Evolutionary conservation across 2,329 filamentous ascomycete species (phyloP), one percentile per base, ranked within the genome.

Genomic region (Plectosphaerella plurivora): DNA sequence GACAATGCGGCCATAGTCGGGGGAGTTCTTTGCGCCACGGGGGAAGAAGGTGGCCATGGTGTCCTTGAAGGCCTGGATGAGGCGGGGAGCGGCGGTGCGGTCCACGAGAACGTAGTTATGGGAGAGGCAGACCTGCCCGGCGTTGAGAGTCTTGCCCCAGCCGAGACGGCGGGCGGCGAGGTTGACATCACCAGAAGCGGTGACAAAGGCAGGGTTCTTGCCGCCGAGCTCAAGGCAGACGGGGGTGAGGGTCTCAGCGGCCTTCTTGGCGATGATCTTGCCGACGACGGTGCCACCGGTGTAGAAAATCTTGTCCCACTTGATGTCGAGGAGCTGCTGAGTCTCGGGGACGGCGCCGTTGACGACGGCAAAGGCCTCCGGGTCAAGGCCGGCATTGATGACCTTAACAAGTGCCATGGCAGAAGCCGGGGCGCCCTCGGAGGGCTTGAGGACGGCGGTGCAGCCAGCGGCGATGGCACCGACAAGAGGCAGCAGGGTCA

Each of bases 241-340:
- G 0, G 94, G 94, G 1, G 94, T 97, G 55, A 96, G 78, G 37
- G 90, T 87, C 65, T 91, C 84, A 55, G 94, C 93, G 0, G 93
- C 94, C 68, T 95, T 96, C 69, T 92, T 86, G 47, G 90, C 83
- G 50, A 97, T 86, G 63, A 97, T 92, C 65, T 87, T 91, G 64
- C 89, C 94, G 16, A 97, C 91, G 25, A 67, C 74, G 50, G 81
- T 79, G 62, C 84, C 86, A 51, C 94, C 94, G 1, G 94, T 99
- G 75, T 96, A 99, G 76, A 94, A 92, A 64, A 99, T 95, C 81
- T 97, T 97, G 74, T 95, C 92, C 87, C 92, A 99, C 69, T 93
- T 93, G 74, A 91, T 83, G 53, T 93, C 84, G 35, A 99, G 80
- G 45, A 97, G 74, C 12, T 84, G 85, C 45, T 88, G 90, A 4